Evolutionary conservation across 345 rosid species (phyloP).

Genomic region (Zanthoxylum bungeanum): DNA sequence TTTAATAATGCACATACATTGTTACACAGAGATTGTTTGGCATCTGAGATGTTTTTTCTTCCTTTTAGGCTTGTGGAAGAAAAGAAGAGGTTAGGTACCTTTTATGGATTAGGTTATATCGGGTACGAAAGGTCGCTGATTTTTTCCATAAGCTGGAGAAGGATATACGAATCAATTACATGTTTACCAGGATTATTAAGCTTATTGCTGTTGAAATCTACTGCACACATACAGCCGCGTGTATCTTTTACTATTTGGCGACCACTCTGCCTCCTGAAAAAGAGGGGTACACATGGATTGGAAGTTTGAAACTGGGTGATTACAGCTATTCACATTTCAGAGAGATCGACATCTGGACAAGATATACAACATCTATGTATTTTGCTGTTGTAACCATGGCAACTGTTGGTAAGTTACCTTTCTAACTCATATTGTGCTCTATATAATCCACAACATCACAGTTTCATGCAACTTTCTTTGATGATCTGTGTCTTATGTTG

Average conservation of each 20-base stretch:
- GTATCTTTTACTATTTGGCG: constrained; percentile 84
- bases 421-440: background rate
- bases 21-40: too few species aligned
- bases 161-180: constrained; percentile 71
- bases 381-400: constrained; percentile 91
- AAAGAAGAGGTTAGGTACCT: constrained; percentile 71
- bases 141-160: constrained; percentile 68
- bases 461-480: background rate
- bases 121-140: constrained; percentile 52
- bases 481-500: background rate
- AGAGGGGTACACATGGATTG: constrained; percentile 90
- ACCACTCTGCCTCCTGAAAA: constrained; percentile 61
- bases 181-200: constrained; percentile 70
- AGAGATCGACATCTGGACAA: constrained; percentile 72
- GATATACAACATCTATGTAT: constrained; percentile 75
- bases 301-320: constrained; percentile 78
- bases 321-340: constrained; percentile 69
- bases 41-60: too few species aligned
- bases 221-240: constrained; percentile 89
- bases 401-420: constrained; percentile 63
- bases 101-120: constrained; percentile 68
- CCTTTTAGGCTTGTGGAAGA: constrained; percentile 47
- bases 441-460: background rate
- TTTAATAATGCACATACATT: background rate
- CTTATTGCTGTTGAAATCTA: constrained; percentile 74